Conservation (phyloP, 2,329 filamentous ascomycete species). For the Fusarium clavum region DNA sequence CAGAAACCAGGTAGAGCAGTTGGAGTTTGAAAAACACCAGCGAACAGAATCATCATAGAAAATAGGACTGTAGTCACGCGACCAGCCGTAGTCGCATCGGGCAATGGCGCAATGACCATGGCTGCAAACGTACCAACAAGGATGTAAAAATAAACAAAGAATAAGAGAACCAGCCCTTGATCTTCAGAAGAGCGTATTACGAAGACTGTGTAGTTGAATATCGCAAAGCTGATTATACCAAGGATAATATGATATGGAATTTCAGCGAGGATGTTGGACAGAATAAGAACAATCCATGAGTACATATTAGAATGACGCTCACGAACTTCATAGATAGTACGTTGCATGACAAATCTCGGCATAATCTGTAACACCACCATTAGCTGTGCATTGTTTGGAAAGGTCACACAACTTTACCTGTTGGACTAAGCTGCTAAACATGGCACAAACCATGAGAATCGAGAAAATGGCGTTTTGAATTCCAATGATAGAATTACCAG, state of each 20-base stretch:
- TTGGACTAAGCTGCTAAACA: constrained; percentile 78
- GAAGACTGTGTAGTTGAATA: constrained; percentile 74
- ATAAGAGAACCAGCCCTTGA: constrained; percentile 73
- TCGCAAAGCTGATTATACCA: constrained; percentile 70
- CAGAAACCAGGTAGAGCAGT: constrained; percentile 74
- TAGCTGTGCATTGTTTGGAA: too few relatives aligned
- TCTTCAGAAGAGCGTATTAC: constrained; percentile 63
- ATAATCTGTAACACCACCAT: constrained; percentile 63
- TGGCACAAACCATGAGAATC: constrained; percentile 80
- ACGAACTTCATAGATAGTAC: constrained; percentile 79
- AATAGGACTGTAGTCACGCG: constrained; percentile 66
- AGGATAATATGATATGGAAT: constrained; percentile 76
- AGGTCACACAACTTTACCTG: constrained; percentile 53
- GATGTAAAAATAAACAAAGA: constrained; percentile 73
- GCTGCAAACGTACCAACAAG: constrained; percentile 79
- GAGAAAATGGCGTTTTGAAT: constrained; percentile 80
- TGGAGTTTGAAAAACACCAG: constrained; percentile 71
- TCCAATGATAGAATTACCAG: constrained; percentile 69
- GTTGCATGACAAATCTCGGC: constrained; percentile 80
- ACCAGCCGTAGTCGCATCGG: constrained; percentile 74
- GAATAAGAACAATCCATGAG: constrained; percentile 79
- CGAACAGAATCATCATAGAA: constrained; percentile 70
- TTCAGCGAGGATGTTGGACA: constrained; percentile 77
- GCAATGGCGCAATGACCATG: constrained; percentile 77
- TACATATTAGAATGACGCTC: constrained; percentile 80